Evolutionary conservation across 805 yeast species (phyloP).

Genomic region (Metschnikowia koreensis): DNA sequence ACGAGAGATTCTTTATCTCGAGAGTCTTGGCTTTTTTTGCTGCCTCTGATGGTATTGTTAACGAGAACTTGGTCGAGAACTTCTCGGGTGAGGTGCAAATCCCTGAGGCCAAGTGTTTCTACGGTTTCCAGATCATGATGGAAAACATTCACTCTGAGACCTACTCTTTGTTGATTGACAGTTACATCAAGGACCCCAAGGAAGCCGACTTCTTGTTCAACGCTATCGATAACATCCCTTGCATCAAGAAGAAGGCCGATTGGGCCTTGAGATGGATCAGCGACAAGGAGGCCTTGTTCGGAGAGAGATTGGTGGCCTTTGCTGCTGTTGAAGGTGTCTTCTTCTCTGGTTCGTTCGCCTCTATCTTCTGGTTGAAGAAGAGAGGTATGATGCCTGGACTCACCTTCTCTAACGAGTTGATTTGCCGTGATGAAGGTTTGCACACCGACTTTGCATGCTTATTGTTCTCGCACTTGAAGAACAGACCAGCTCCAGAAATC

Average conservation of each 20-base stretch:
- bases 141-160: constrained; percentile 98
- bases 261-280: constrained; percentile 99
- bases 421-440: constrained; percentile 97
- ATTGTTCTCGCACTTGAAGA: constrained; percentile 85
- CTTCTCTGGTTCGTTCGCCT: constrained; percentile 97
- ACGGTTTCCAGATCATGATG: constrained; percentile 99
- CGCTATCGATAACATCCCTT: constrained; percentile 94
- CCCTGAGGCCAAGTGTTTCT: constrained; percentile 98
- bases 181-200: constrained; percentile 93
- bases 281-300: constrained; percentile 84
- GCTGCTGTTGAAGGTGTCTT: constrained; percentile 99
- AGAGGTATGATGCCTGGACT: constrained; percentile 99
- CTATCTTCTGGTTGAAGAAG: constrained; percentile 98
- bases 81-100: constrained; percentile 96
- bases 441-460: constrained; percentile 98
- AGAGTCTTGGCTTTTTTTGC: constrained; percentile 97
- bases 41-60: constrained; percentile 97
- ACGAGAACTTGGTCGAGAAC: constrained; percentile 95
- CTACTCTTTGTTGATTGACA: constrained; percentile 89
- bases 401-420: constrained; percentile 95
- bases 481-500: constrained; percentile 78
- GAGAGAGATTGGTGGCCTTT: constrained; percentile 94
- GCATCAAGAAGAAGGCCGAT: constrained; percentile 95
- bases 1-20: constrained; percentile 89
- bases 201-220: constrained; percentile 88